Base-by-base conservation (phyloP, 2,329 filamentous ascomycete genomes). In the Xylaria sp. region DNA sequence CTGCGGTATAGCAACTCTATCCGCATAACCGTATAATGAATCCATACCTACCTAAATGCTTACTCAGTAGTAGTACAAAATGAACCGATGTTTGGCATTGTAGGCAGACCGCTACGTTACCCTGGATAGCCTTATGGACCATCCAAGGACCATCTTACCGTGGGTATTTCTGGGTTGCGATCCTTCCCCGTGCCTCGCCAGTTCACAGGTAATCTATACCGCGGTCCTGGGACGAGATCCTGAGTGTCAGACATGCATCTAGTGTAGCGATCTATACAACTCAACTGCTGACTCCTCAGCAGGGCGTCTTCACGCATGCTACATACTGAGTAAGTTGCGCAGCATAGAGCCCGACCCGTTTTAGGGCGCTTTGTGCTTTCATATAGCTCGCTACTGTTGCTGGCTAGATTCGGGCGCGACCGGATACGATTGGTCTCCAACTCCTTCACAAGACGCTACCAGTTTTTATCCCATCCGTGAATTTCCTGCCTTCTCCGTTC, bases 171-270 rank as follows among this genome's bases (percentile, higher is more conserved):
- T n/a, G 25, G n/a, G 35, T 33, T 33, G 23, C 40, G 49, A 60
- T 60, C 57, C 46, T 47, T 57, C 52, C 33, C 21, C 46, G 57
- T 61, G 40, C 58, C 47, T n/a, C 45, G 43, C 28, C 28, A 31
- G 28, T 31, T 42, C 46, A 52, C 37, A 25, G 38, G 47, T 31
- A 57, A 38, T 21, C 61, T 46, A 55, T 64, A 61, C 62, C 62
- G 59, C 49, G 38, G 54, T 14, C 21, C 37, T 55, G 62, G 62
- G 58, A 55, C 62, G 50, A 61, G 54, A 64, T 54, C 54, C 50
- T 37, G 3, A 57, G 58, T 62, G 58, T 61, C 55, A 61, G 58
- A 64, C 54, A 40, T 57, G 53, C 53, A 57, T 53, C 57, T 57
- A 28, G 37, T 53, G 57, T 54, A 21, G 37, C 25, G 46, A 21